Evolutionary conservation across 371 early-diverging fungal genomes (phyloP), one percentile per base, ranked within the genome.

Genomic region (Mortierella sp.): DNA sequence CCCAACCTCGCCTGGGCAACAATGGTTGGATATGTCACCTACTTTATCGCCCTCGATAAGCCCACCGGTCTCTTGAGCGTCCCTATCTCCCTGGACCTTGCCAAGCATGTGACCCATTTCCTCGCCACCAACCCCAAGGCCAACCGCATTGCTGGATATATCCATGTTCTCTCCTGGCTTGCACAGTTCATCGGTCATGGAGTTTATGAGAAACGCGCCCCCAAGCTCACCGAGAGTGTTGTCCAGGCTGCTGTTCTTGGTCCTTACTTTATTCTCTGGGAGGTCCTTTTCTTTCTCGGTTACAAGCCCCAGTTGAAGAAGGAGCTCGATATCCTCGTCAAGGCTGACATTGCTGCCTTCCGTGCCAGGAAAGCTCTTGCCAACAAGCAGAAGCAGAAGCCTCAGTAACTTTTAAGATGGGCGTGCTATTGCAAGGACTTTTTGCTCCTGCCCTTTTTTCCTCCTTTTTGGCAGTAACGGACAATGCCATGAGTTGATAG

Each of bases 181-280:
- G 88, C 92, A 24, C 98, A 98, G 89, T 96, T 98, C 85, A 79
- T 94, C 72, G 96, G 97, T 44, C 98, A 98, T 77, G 95, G 95
- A 61, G 88, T 96, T 28, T 93, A 90, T 46, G 99, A 98, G 82
- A 94, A 93, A 79, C 93, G 98, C 80, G 94, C 95, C 0, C 99
- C 99, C 5, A 97, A 97, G 44, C 84, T 98, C 51, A 73, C 95
- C 50, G 97, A 98, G 76, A 97, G 96, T 79, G 77, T 97, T 43
- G 79, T 94, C 14, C 98, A 97, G 92, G 98, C 98, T 4, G 71
- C 98, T 34, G 94, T 97, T 37, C 94, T 97, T 73, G 99, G 98
- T 11, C 98, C 97, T n/a, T 96, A 98, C 87, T 98, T 98, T 89
- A 97, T 98, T 5, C 97, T 93, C 78, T 90, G 96, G 44, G 98